Percentiles rank a stretch among this genome's conserved stretches.
phyloP scores from a whole-genome alignment of 2,329 filamentous ascomycete species.

The Beauveria sp. region DNA sequence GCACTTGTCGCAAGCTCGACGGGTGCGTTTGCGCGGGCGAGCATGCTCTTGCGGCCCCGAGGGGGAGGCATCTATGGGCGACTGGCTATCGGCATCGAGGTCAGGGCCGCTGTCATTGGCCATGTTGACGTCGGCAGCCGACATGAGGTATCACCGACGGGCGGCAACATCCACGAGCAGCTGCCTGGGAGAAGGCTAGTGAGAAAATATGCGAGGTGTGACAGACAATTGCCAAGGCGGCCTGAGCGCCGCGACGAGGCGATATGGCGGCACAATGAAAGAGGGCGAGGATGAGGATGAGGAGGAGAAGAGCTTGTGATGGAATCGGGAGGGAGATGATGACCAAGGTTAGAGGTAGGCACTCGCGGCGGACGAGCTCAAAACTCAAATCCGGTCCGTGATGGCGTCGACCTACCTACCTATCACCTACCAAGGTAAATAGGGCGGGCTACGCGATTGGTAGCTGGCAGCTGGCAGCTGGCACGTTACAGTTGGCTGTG shows the following conservation, averaged over 20 bases:
- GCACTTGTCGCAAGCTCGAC: slow-evolving; percentile 26
- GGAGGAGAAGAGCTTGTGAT: not conserved
- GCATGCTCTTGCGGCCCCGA: slow-evolving; percentile 14
- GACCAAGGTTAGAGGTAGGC: not conserved
- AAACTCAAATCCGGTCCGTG: not conserved
- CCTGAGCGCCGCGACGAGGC: not conserved
- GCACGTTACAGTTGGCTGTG: not conserved
- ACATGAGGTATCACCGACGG: not conserved
- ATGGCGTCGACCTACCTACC: not conserved
- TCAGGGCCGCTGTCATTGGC: not conserved
- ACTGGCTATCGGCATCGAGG: slow-evolving; percentile 11
- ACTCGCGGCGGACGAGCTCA: not conserved
- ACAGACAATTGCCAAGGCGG: not conserved
- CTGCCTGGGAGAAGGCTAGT: too few species aligned
- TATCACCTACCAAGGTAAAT: not conserved
- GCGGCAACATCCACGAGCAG: not conserved
- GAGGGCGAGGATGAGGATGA: too few species aligned
- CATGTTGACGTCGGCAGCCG: not conserved
- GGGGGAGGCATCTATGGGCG: slow-evolving; percentile 13
- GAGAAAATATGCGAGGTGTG: not conserved
- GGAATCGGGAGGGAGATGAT: not conserved
- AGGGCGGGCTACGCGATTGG: not conserved
- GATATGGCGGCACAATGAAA: not conserved
- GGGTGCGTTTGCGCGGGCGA: slow-evolving; percentile 21
- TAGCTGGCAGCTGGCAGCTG: not conserved